Evolutionary conservation across 352 stramenopile genomes (phyloP), one percentile per base, ranked within the genome.

Genomic region (Phytopythium cucurbitacearum): DNA sequence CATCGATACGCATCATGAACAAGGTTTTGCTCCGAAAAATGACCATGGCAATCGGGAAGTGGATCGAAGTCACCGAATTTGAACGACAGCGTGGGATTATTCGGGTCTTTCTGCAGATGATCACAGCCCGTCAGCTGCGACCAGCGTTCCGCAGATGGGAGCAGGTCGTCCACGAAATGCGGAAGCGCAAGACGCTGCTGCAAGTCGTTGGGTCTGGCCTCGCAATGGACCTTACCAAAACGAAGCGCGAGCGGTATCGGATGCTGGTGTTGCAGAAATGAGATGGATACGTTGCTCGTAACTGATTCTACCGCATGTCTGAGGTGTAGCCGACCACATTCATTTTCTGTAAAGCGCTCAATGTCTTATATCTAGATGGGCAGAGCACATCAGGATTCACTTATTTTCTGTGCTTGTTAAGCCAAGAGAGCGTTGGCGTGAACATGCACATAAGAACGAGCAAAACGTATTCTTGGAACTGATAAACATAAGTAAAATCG

Each of bases 231-330:
- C 58, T 89, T 9, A 71, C 74, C 48, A 89, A 84, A 65, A 78
- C 75, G 41, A 80, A 75, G 48, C 73, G 67, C 44, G 66, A 87
- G 55, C 73, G 76, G 6, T 89, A 89, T 34, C 66, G 73, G 37
- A 85, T 85, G 66, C 69, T 87, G 3, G 78, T 85, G 38, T 48
- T 87, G 48, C 78, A 89, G 44, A 89, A 89, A 45, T 89, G 59
- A 65, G 16, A 44, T 44, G 5, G 11, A 4, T 7, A 4, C 21
- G 1, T 28, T 28, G 1, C 2, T 28, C 21, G 21, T 28, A 28
- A 2, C 21, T 2, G 1, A 28, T 28, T 28, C 21, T 2, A 28
- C 2, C 21, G 2, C 21, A 2, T 28, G 2, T 28, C 21, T 2
- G 21, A 28, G 21, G 21, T 28, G 21, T 28, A 28, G 21, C 21